Conservation (phyloP, 352 stramenopile species). For the Phytophthora capsici region DNA sequence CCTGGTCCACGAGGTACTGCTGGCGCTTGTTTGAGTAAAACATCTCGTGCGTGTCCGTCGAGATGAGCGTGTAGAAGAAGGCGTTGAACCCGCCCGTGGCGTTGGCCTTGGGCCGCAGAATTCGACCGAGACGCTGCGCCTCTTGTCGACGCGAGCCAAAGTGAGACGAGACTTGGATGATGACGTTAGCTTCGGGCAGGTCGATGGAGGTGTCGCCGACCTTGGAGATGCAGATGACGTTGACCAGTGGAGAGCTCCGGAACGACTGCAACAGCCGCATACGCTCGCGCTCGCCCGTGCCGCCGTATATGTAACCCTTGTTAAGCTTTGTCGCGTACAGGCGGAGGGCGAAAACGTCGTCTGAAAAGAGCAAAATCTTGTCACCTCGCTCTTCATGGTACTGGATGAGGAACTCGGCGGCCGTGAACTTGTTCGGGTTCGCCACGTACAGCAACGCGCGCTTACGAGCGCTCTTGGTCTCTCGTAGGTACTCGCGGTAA, state of each 20-base stretch:
- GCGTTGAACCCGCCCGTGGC: constrained; percentile 98
- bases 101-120: constrained; percentile 97
- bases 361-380: constrained; percentile 99
- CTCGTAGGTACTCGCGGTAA: constrained; percentile 92
- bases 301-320: constrained; percentile 96
- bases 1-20: constrained; percentile 99
- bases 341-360: constrained; percentile 97
- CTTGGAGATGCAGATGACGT: constrained; percentile 92
- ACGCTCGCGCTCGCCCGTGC: constrained; percentile 93
- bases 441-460: constrained; percentile 98
- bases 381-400: constrained; percentile 98
- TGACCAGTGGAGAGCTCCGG: constrained; percentile 82
- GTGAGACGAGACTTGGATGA: constrained; percentile 99
- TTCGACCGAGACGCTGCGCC: constrained; percentile 98
- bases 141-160: constrained; percentile 99
- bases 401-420: constrained; percentile 95
- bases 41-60: constrained; percentile 99
- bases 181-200: constrained; percentile 99
- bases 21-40: constrained; percentile 99
- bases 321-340: constrained; percentile 93
- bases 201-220: constrained; percentile 99
- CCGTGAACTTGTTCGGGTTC: constrained; percentile 99
- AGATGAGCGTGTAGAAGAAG: constrained; percentile 99
- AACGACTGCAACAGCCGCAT: constrained; percentile 90
- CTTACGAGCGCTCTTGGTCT: constrained; percentile 86